phyloP scores from a whole-genome alignment of 768 basidiomycete species.

The Xerocomellus amylosporus region DNA sequence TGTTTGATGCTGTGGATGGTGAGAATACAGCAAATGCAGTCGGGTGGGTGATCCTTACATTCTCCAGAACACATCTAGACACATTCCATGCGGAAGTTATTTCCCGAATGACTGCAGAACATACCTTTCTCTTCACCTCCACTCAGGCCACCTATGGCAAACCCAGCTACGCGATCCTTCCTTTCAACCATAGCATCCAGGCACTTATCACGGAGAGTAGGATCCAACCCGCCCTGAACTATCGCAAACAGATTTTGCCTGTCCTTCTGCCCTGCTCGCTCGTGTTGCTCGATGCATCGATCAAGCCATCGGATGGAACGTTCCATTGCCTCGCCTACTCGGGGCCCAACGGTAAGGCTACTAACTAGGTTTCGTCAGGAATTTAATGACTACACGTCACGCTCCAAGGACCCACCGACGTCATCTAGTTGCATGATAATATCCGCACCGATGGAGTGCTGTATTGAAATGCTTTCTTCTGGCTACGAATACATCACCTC shows the following conservation, averaged over 20 bases:
- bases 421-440: constrained; percentile 96
- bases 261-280: constrained; percentile 58
- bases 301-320: constrained; percentile 89
- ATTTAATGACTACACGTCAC: background rate
- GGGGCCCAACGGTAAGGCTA: constrained; percentile 74
- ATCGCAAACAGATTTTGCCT: constrained; percentile 89
- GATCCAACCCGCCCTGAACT: constrained; percentile 83
- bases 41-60: constrained; percentile 48
- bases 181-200: constrained; percentile 79
- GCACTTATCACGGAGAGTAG: constrained; percentile 67
- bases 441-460: constrained; percentile 88
- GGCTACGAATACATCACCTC: constrained; percentile 47
- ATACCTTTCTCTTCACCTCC: constrained; percentile 90
- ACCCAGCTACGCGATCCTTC: constrained; percentile 76
- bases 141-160: constrained; percentile 86
- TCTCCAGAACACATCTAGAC: constrained; percentile 75
- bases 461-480: constrained; percentile 87
- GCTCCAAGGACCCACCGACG: constrained; percentile 56
- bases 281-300: constrained; percentile 76
- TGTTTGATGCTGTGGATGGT: constrained; percentile 62
- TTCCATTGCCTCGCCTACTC: constrained; percentile 86
- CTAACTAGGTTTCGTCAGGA: constrained; percentile 49
- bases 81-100: constrained; percentile 2
- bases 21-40: constrained; percentile 4
- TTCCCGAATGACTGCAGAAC: constrained; percentile 12